Base-by-base conservation (phyloP, 345 rosid species). In the Sapria himalayana region DNA sequence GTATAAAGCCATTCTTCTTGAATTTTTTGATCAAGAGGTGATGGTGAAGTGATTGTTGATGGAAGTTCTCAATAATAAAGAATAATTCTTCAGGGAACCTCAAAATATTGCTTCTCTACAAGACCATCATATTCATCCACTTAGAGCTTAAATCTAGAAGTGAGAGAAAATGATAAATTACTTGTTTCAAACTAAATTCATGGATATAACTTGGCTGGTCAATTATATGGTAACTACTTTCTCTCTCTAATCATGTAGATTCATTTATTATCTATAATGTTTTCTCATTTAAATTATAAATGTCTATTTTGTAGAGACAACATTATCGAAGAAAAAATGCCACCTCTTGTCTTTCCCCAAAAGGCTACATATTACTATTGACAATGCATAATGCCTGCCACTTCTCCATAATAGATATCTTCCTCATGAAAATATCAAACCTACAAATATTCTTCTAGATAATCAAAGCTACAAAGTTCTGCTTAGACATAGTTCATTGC, bases 61-160 rank as follows among this genome's bases (percentile, higher is more conserved):
- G 38, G 97, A 94, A 57, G 67, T 86, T 20, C 94, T 81, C 43
- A 86, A 66, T 60, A 71, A 76, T 58, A 86, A 81, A 69, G 81
- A 81, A 60, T 92, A 78, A 51, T 81, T 86, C 48, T 74, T 81
- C 2, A 76, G 62, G 73, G 97, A 86, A 65, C 81, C 66, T 5
- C 81, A 81, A 57, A 86, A 62, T 46, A 73, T 86, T 17, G 85
- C 92, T 14, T 78, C 80, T 19, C 55, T 81, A 44, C 66, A 63
- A 52, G 74, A 81, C 66, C 73, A 73, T 2, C 73, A 69, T 57
- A 68, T 81, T 48, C 92, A 78, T 46, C 74, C 82, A 4, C 29
- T 86, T 44, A 73, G 85, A 47, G 97, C 94, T 9, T 86, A 76
- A 81, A 86, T 49, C 81, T 94, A 94, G 94, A 94, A 5, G 92